Evolutionary conservation across 306 rosid genomes (phyloP), one percentile per base, ranked within the genome.

Genomic region (Vigna hirtella): DNA sequence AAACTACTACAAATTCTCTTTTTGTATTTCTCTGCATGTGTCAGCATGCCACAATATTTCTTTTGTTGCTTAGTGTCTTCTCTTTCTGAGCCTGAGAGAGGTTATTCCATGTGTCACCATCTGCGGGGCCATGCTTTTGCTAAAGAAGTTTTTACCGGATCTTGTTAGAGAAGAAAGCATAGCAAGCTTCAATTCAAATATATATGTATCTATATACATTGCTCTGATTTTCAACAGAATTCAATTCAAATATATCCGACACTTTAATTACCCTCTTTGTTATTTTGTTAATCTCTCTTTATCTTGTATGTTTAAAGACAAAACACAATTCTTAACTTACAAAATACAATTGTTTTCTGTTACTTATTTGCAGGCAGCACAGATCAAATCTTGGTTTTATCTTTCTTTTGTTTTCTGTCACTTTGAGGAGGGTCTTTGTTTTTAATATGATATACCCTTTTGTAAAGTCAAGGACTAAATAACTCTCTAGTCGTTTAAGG

Each of bases 91-190:
- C 63, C 53, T 70, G 13, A 72, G 69, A 52, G 72, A 74, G 73
- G 24, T 57, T 30, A 40, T 81, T 82, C 83, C 90, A 91, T 82
- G 80, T 88, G 91, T 62, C 87, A 85, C 12, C 17, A 4, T 69
- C 52, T 86, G 82, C 73, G 61, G 75, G 56, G 79, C 16, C 63
- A 55, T 48, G 84, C 86, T 84, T 81, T 84, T 81, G 79, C 55
- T 89, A 93, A 90, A 81, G 90, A 78, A 84, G 88, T 68, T 82
- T 85, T 79, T 76, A 78, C 80, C 81, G 80, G 87, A 87, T 93
- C 91, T 88, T 91, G 76, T 87, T 85, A 58, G 79, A 81, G 81
- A 93, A 86, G 87, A 93, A 89, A 91, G 97, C 90, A 86, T 85
- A 86, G 91, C 95, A 90, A 90, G 77, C 85, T 88, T 87, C 85